Evolutionary conservation across 176 grass and related monocot genomes (phyloP), one percentile per base, ranked within the genome.

Genomic region (Lolium rigidum): DNA sequence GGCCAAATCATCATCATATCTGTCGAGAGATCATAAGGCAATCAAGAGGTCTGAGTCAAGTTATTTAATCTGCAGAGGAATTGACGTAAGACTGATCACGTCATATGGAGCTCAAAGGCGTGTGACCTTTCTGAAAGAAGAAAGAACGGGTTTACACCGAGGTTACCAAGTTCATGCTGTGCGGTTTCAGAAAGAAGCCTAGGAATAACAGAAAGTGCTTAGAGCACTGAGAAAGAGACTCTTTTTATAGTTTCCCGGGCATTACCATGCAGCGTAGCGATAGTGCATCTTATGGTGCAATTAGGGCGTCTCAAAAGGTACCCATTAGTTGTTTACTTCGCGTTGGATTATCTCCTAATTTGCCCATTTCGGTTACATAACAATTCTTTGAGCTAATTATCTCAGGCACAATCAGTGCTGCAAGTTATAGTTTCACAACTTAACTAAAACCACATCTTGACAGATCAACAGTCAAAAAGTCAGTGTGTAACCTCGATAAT

Each of bases 61-160:
- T 51, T 70, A 24, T 61, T 82, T 78, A 49, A 62, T 71, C 48
- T 70, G 38, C 2, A 64, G 16, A 43, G 64, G 39, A 83, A 78
- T 25, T 49, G 44, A 50, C 12, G 70, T 10, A 15, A 26, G 41
- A 74, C 11, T 49, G 44, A 49, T 22, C 37, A 62, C 20, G 43
- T 52, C 17, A 46, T 80, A 62, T 16, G 71, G 13, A 9, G 35
- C 10, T 62, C 57, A 48, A 63, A 63, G 3, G 2, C 4, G 9
- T n/a, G 12, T 48, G 43, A 39, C 31, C 26, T 48, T 48, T 71
- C n/a, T 88, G n/a, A n/a, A n/a, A n/a, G n/a, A n/a, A n/a, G 50
- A 65, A 17, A 6, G 7, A 70, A 62, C n/a, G 44, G 65, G 58
- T 84, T 84, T 66, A 55, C 82, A 80, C 57, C 10, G 46, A 1